Base-by-base conservation (phyloP, 495 filamentous ascomycete genomes). In the Penicillium subrubescens region DNA sequence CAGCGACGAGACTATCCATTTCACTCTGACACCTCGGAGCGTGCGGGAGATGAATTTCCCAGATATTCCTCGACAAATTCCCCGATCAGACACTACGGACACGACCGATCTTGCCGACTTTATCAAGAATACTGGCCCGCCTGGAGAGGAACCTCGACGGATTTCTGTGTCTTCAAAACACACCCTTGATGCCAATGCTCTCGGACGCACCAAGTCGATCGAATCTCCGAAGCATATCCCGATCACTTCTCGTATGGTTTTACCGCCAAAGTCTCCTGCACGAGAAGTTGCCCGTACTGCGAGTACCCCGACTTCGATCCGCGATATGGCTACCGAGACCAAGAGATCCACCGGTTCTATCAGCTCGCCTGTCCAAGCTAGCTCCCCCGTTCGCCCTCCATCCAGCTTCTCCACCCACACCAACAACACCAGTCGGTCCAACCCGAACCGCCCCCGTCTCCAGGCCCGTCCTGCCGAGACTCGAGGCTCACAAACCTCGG, bases 1-100 rank as follows among this genome's bases (percentile, higher is more conserved):
- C 41, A 93, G 93, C 75, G 88, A 93, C 60, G 89, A 96, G 72
- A 97, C 95, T 2, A 89, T 99, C 51, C 93, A 94, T 74, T 97
- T 90, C 73, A 97, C 95, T 2, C 83, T 97, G 34, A 99, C 95
- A 2, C 94, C 95, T 2, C 89, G 91, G 71, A 92, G 83, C 63
- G 91, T 97, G 84, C 88, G 94, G 56, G 89, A 94, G 63, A 90
- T 94, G 66, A 90, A 94, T 71, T 71, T 79, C 67, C 83, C 82
- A 8, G 81, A 83, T 56, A 67, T 74, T 19, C 75, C 79, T 43
- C 76, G 74, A 55, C 71, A 72, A 60, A 59, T 71, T 43, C 67
- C 76, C 59, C 70, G 71, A 19, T 69, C 79, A 39, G 67, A 65
- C 61, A 79, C 79, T 0, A 56, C 77, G 7, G 77, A 64, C 62